Conservation (phyloP, 2,329 filamentous ascomycete genomes). For the Microascus cirrosus region DNA sequence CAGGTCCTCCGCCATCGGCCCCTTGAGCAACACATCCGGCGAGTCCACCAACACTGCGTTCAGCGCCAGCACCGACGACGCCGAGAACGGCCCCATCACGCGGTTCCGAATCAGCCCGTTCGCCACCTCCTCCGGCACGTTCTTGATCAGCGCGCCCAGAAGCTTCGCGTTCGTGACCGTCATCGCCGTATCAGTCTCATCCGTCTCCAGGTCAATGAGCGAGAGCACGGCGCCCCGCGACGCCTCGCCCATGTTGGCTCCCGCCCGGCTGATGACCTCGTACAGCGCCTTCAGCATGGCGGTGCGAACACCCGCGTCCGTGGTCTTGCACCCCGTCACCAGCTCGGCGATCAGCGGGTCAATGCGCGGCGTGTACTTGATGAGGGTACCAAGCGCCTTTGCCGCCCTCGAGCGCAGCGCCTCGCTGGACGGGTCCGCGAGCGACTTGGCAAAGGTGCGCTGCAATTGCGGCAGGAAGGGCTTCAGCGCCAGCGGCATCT, state of each 20-base stretch:
- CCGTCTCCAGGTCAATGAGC: constrained; percentile 76
- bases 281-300: constrained; percentile 97
- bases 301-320: constrained; percentile 75
- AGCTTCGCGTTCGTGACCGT: constrained; percentile 84
- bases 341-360: constrained; percentile 89
- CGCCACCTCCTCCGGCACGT: constrained; percentile 64
- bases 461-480: constrained; percentile 95
- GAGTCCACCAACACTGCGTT: constrained; percentile 84
- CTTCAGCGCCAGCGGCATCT: constrained; percentile 91
- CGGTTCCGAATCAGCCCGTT: constrained; percentile 51
- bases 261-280: constrained; percentile 92
- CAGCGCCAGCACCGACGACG: constrained; percentile 71
- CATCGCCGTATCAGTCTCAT: constrained; percentile 66
- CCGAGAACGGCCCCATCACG: constrained; percentile 66
- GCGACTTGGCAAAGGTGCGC: constrained; percentile 89
- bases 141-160: constrained; percentile 80
- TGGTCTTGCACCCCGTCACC: constrained; percentile 88
- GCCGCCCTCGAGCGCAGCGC: constrained; percentile 78
- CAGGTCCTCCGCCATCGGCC: constrained; percentile 59
- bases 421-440: constrained; percentile 89
- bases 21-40: constrained; percentile 55
- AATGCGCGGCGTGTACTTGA: constrained; percentile 88
- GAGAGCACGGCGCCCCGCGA: constrained; percentile 78
- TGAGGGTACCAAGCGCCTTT: constrained; percentile 86
- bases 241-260: constrained; percentile 84